Conservation (phyloP, 169 alveolate species). For the Plasmodium ovale region DNA sequence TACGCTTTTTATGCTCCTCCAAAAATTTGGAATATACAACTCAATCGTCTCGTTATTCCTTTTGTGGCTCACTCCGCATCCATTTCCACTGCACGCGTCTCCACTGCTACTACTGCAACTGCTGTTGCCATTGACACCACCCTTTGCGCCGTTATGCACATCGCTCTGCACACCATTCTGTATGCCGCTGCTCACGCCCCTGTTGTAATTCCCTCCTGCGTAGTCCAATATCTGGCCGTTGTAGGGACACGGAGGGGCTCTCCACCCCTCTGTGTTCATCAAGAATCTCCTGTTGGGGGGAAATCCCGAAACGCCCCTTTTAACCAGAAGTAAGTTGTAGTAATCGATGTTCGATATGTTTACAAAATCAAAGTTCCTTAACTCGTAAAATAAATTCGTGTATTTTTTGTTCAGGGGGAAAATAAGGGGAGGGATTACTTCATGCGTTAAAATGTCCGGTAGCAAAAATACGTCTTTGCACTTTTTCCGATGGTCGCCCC, state of each 20-base stretch:
- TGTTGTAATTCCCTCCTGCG: no score
- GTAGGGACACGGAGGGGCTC: not conserved
- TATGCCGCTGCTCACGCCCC: not conserved
- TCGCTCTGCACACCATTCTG: not conserved
- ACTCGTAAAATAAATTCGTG: constrained; percentile 51
- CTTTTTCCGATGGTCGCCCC: not conserved
- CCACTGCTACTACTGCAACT: not conserved
- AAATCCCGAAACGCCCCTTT: constrained; percentile 10
- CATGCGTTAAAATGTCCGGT: constrained; percentile 54
- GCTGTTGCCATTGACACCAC: not conserved
- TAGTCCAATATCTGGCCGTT: not conserved
- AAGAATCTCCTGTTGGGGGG: not conserved
- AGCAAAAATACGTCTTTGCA: not conserved
- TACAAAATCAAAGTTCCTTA: constrained; percentile 30
- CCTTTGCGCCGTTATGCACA: not conserved
- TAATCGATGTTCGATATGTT: constrained; percentile 41
- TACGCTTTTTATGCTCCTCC: constrained; percentile 92
- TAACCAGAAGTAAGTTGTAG: constrained; percentile 40
- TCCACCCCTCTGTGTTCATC: constrained; percentile 4
- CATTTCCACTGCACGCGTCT: not conserved
- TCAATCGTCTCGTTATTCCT: constrained; percentile 77
- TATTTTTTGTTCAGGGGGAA: constrained; percentile 38
- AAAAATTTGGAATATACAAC: constrained; percentile 90
- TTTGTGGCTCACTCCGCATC: constrained; percentile 1
- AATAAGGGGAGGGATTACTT: constrained; percentile 54